These are phyloP conservation scores for Aspergillus japonicus DNA, from an alignment of 2,329 filamentous ascomycete species.

Conservation along the genomic window DNA sequence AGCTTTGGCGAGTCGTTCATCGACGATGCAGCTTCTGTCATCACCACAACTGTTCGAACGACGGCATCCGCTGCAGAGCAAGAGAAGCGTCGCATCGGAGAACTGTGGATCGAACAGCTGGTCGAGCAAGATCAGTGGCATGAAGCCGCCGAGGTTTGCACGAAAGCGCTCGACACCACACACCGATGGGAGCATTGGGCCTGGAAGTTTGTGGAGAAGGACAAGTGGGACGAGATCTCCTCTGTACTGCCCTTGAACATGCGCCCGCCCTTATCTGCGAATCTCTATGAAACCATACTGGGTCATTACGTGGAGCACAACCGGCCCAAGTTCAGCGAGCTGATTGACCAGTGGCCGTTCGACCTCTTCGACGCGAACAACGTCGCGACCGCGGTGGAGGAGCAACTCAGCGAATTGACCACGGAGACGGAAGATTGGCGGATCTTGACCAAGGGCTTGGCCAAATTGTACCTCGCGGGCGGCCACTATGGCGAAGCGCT, in stretches of 20 bases:
- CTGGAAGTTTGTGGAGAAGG: slow-evolving; percentile 81
- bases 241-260: slow-evolving; percentile 78
- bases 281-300: slow-evolving; percentile 85
- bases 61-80: slow-evolving; percentile 70
- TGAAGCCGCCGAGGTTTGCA: slow-evolving; percentile 75
- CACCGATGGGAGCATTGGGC: slow-evolving; percentile 94
- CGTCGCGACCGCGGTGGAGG: slow-evolving; percentile 75
- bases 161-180: slow-evolving; percentile 75
- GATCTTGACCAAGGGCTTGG: slow-evolving; percentile 82
- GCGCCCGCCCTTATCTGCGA: slow-evolving; percentile 72
- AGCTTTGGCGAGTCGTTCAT: slow-evolving; percentile 67
- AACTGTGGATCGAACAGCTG: slow-evolving; percentile 88
- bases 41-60: slow-evolving; percentile 58
- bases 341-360: slow-evolving; percentile 79
- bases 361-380: slow-evolving; percentile 79
- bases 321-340: slow-evolving; percentile 69
- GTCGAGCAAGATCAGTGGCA: slow-evolving; percentile 73
- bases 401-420: slow-evolving; percentile 72
- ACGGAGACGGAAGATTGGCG: slow-evolving; percentile 85
- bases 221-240: slow-evolving; percentile 87
- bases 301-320: slow-evolving; percentile 83
- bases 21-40: slow-evolving; percentile 63
- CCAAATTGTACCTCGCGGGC: slow-evolving; percentile 77
- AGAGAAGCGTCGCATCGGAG: slow-evolving; percentile 87
- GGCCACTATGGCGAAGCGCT: slow-evolving; percentile 81